Evolutionary conservation across 257 asterid species (phyloP).

Genomic region (Ilex asprella): DNA sequence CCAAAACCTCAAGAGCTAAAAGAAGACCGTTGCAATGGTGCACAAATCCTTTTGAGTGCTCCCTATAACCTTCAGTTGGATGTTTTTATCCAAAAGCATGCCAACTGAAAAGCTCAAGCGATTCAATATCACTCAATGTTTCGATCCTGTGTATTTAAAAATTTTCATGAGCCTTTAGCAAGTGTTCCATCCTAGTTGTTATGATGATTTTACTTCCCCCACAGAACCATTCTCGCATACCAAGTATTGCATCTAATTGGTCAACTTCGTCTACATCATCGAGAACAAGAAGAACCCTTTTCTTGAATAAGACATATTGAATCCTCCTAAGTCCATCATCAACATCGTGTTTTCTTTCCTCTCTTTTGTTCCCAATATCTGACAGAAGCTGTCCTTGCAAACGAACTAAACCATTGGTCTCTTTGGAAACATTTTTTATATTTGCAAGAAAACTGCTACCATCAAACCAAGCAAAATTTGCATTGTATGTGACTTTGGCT

Average conservation of each 20-base stretch:
- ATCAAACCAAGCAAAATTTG: not conserved
- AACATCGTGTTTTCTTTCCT: not conserved
- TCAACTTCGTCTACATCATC: not conserved
- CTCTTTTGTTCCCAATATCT: not conserved
- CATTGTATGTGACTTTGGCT: not conserved
- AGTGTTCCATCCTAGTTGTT: not conserved
- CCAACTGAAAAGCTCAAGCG: not conserved
- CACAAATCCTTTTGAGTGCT: not conserved
- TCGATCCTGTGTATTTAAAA: not conserved
- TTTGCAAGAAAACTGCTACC: not conserved
- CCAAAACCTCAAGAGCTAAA: not conserved
- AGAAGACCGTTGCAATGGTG: not conserved
- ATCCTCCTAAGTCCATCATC: not conserved
- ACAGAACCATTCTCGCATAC: not conserved
- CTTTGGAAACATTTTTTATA: too few species aligned
- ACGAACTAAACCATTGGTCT: not conserved
- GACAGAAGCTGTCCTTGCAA: not conserved
- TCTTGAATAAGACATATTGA: too few species aligned
- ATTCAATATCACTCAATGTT: not conserved
- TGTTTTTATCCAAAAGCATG: not conserved
- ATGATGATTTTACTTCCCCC: not conserved
- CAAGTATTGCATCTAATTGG: not conserved
- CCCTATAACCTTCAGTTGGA: not conserved
- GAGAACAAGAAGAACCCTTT: not conserved
- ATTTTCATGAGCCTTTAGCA: not conserved